Percentiles rank a stretch among this genome's conserved stretches.
These are phyloP conservation scores for Platanthera zijinensis DNA, from an alignment of 106 monocot genomes.

Conservation along the genomic window DNA sequence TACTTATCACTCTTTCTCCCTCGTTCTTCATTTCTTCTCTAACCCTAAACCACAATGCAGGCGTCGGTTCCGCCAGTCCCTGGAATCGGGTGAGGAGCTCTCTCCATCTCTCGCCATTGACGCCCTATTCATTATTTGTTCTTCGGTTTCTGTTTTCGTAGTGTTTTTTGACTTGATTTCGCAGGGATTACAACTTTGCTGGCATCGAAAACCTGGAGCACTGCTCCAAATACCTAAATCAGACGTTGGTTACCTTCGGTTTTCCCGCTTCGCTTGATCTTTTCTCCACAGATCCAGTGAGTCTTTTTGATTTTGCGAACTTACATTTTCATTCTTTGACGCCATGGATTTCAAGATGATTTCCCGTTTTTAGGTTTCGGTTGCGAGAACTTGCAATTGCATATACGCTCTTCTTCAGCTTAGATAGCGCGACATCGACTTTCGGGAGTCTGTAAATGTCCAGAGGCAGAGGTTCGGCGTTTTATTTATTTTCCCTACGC, in stretches of 20 bases:
- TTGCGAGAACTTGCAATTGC: slow-evolving; percentile 97
- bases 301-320: slow-evolving; percentile 1
- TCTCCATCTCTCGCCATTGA: not conserved
- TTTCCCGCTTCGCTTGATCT: slow-evolving; percentile 96
- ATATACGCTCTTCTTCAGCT: slow-evolving; percentile 87
- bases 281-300: slow-evolving; percentile 80
- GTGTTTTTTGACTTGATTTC: slow-evolving; percentile 11
- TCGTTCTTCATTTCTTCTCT: not conserved
- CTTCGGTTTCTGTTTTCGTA: slow-evolving; percentile 6
- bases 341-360: not conserved
- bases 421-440: slow-evolving; percentile 85
- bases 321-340: not conserved
- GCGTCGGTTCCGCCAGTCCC: slow-evolving; percentile 26
- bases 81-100: slow-evolving; percentile 50
- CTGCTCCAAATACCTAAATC: slow-evolving; percentile 93
- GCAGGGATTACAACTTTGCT: slow-evolving; percentile 73
- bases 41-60: slow-evolving; percentile 54
- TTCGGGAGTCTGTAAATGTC: slow-evolving; percentile 82
- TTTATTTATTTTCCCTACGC: not conserved
- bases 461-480: slow-evolving; percentile 68
- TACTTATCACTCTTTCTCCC: not conserved
- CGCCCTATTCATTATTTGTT: not conserved
- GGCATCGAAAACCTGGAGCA: slow-evolving; percentile 82
- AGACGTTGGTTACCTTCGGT: slow-evolving; percentile 90
- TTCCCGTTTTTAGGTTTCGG: slow-evolving; percentile 55